phyloP scores from a whole-genome alignment of 2,329 filamentous ascomycete species.

The Didymella pinodella region DNA sequence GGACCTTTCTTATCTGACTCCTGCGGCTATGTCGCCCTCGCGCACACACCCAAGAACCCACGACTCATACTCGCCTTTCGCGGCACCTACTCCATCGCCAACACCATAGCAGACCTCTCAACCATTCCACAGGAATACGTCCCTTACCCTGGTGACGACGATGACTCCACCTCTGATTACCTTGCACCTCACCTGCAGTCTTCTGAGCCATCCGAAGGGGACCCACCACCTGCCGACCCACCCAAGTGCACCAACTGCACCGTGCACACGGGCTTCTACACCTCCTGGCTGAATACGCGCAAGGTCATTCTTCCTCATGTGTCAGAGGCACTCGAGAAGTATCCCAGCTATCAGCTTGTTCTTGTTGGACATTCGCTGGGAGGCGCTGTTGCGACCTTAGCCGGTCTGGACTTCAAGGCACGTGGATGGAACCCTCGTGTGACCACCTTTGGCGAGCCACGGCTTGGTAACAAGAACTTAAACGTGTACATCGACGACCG shows the following conservation, averaged over 20 bases:
- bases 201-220: constrained; percentile 17
- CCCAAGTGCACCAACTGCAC: constrained; percentile 83
- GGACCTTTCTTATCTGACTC: constrained; percentile 86
- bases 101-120: constrained; percentile 88
- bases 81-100: constrained; percentile 91
- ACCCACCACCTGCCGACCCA: constrained; percentile 44
- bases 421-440: constrained; percentile 78
- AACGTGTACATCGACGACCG: constrained; percentile 62
- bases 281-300: constrained; percentile 81
- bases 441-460: constrained; percentile 93
- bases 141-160: constrained; percentile 73
- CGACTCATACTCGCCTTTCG: constrained; percentile 88
- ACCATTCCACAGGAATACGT: constrained; percentile 90
- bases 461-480: constrained; percentile 64
- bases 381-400: constrained; percentile 88
- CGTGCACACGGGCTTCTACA: constrained; percentile 89
- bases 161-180: constrained; percentile 45
- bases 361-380: constrained; percentile 92
- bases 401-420: constrained; percentile 79
- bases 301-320: constrained; percentile 73
- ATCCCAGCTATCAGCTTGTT: constrained; percentile 76
- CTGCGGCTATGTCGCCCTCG: constrained; percentile 92
- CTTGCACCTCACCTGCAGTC: constrained; percentile 28
- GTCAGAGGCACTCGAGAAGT: constrained; percentile 62
- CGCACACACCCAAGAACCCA: constrained; percentile 67